A percentile compares a stretch with the other conserved stretches of the same genome.
phyloP scores from a whole-genome alignment of 2,329 filamentous ascomycete species.

The Seiridium unicorne region DNA sequence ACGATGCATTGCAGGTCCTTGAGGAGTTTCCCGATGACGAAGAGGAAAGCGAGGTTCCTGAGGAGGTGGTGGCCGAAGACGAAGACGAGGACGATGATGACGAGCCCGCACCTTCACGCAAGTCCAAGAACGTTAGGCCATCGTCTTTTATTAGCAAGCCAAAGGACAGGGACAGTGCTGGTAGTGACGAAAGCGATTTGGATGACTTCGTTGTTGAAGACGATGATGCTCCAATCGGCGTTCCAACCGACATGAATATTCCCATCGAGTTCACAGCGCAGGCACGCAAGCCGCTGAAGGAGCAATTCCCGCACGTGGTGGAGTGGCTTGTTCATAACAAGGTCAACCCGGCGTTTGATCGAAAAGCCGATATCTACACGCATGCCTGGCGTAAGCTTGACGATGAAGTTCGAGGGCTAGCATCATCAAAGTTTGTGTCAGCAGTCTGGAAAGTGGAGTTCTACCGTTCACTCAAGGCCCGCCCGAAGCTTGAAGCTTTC shows the following conservation, averaged over 20 bases:
- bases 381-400: constrained; percentile 71
- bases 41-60: constrained; percentile 16
- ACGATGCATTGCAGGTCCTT: constrained; percentile 24
- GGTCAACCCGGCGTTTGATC: constrained; percentile 67
- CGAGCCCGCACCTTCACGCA: constrained; percentile 7
- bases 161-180: background rate
- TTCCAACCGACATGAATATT: constrained; percentile 52
- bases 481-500: constrained; percentile 59
- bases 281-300: constrained; percentile 64
- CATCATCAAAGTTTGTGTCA: constrained; percentile 70
- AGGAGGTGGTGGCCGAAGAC: constrained; percentile 18
- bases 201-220: constrained; percentile 67
- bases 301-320: constrained; percentile 71
- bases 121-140: constrained; percentile 1
- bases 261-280: constrained; percentile 69
- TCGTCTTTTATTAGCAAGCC: background rate
- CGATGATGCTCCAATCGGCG: constrained; percentile 55
- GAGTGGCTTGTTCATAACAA: constrained; percentile 83
- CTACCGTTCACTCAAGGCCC: constrained; percentile 59
- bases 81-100: constrained; percentile 16
- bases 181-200: constrained; percentile 29
- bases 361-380: constrained; percentile 60
- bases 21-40: constrained; percentile 33
- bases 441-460: constrained; percentile 69
- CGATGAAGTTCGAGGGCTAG: constrained; percentile 66